These are phyloP conservation scores for Arachnopeziza araneosa DNA, from an alignment of 2,329 filamentous ascomycete genomes.

Conservation along the genomic window DNA sequence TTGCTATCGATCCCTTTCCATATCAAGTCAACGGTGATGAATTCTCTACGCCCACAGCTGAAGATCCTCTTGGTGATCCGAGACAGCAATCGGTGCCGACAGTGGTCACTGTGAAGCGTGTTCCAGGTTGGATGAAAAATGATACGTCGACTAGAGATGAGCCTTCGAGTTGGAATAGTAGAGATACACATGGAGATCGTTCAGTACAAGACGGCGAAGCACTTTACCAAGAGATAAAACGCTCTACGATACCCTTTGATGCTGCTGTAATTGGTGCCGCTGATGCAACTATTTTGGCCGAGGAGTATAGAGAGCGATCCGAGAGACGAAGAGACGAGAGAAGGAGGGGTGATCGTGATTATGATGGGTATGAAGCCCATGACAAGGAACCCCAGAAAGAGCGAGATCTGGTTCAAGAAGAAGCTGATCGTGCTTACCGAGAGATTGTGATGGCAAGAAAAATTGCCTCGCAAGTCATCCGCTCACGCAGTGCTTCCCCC, in stretches of 20 bases:
- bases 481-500: conserved; percentile 46
- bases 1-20: conserved; percentile 50
- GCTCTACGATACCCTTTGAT: conserved; percentile 44
- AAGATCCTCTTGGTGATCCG: conserved; percentile 2
- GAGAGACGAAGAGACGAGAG: conserved; percentile 35
- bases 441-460: conserved; percentile 48
- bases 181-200: conserved; percentile 15
- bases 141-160: conserved; percentile 21
- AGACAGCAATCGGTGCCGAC: conserved; percentile 32
- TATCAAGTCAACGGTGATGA: conserved; percentile 50
- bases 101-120: conserved; percentile 48
- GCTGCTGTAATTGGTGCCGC: conserved; percentile 43
- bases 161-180: conserved; percentile 4
- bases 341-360: conserved; percentile 24
- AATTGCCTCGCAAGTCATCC: conserved; percentile 46
- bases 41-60: conserved; percentile 41
- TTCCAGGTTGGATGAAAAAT: conserved; percentile 37
- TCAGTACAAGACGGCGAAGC: conserved; percentile 38
- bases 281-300: conserved; percentile 37
- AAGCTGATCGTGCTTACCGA: conserved; percentile 53
- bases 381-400: conserved; percentile 15
- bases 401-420: conserved; percentile 46
- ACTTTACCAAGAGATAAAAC: conserved; percentile 41
- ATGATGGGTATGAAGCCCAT: conserved; percentile 16
- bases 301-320: conserved; percentile 26